A percentile compares a stretch with the other conserved stretches of the same genome.
phyloP scores from a whole-genome alignment of 2,329 filamentous ascomycete species.

The Phyllachora maydis region DNA sequence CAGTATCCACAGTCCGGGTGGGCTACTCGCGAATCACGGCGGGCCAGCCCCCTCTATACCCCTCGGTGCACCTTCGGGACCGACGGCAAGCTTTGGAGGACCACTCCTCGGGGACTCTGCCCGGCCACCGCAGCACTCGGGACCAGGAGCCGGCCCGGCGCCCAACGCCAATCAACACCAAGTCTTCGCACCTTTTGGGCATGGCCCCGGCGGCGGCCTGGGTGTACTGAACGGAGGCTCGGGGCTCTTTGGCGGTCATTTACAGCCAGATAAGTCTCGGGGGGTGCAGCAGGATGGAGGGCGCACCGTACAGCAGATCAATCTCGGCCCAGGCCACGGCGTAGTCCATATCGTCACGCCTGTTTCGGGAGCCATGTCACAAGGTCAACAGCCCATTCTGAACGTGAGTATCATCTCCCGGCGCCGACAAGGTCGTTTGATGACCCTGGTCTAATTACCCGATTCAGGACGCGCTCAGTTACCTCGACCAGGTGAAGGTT shows the following conservation, averaged over 20 bases:
- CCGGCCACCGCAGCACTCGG: conserved; percentile 28
- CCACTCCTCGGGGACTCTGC: conserved; percentile 29
- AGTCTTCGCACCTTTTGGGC: conserved; percentile 33
- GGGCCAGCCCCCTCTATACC: conserved; percentile 31
- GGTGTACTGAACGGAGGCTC: conserved; percentile 37
- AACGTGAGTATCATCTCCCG: conserved; percentile 34
- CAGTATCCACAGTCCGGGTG: conserved; percentile 82
- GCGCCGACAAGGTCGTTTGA: too few species aligned
- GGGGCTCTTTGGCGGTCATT: conserved; percentile 48
- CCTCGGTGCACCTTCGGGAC: conserved; percentile 27
- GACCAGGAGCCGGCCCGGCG: conserved; percentile 22
- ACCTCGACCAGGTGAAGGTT: conserved; percentile 95
- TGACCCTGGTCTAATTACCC: too few species aligned
- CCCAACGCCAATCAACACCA: conserved; percentile 26
- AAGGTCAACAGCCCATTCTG: conserved; percentile 70
- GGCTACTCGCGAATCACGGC: conserved; percentile 58
- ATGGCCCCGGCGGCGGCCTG: conserved; percentile 29
- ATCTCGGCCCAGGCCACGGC: conserved; percentile 24
- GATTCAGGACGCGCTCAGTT: conserved; percentile 62
- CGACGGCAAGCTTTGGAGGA: conserved; percentile 29
- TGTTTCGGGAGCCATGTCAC: conserved; percentile 37
- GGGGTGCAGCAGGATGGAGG: conserved; percentile 32
- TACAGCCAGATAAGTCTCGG: conserved; percentile 35
- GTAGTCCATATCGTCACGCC: conserved; percentile 12
- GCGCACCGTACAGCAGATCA: conserved; percentile 40